phyloP scores from a whole-genome alignment of 2,329 filamentous ascomycete species.

The Coleophoma cylindrospora region DNA sequence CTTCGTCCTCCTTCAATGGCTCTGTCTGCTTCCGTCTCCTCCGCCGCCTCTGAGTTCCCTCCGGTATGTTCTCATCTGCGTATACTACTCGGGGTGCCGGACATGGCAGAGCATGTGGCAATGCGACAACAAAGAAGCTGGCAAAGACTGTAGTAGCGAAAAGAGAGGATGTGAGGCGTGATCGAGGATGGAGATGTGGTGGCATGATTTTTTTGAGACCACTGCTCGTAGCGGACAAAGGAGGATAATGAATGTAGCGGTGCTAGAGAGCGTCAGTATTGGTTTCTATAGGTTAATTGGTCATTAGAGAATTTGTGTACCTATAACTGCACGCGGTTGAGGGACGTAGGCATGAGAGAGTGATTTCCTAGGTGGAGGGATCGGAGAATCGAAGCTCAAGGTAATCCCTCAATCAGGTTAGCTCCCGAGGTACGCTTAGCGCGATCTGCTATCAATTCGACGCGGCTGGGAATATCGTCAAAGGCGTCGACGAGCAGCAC shows the following conservation, averaged over 20 bases:
- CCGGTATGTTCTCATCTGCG: constrained; percentile 52
- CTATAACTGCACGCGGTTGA: constrained; percentile 5
- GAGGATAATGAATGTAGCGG: constrained; percentile 13
- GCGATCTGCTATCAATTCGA: constrained; percentile 7
- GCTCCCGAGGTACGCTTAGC: constrained; percentile 1
- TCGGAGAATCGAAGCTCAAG: constrained; percentile 1
- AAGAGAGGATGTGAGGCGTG: constrained; percentile 85
- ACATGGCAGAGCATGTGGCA: constrained; percentile 88
- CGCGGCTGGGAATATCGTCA: constrained; percentile 9
- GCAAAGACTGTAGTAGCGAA: constrained; percentile 90
- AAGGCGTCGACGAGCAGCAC: background rate
- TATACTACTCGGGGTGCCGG: constrained; percentile 73
- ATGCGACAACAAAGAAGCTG: constrained; percentile 85
- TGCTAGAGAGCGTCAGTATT: constrained; percentile 4
- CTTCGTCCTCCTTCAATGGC: constrained; percentile 19
- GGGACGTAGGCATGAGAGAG: constrained; percentile 5
- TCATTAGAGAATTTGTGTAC: constrained; percentile 6
- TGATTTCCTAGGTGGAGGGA: background rate
- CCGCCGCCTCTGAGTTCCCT: constrained; percentile 35
- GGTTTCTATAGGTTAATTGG: background rate
- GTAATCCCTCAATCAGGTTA: background rate
- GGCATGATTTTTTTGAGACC: constrained; percentile 52
- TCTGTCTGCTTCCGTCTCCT: constrained; percentile 35
- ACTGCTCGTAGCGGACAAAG: constrained; percentile 1
- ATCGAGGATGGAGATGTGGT: constrained; percentile 84